Conservation (phyloP, 2,329 filamentous ascomycete species). For the Annulohypoxylon truncatum region DNA sequence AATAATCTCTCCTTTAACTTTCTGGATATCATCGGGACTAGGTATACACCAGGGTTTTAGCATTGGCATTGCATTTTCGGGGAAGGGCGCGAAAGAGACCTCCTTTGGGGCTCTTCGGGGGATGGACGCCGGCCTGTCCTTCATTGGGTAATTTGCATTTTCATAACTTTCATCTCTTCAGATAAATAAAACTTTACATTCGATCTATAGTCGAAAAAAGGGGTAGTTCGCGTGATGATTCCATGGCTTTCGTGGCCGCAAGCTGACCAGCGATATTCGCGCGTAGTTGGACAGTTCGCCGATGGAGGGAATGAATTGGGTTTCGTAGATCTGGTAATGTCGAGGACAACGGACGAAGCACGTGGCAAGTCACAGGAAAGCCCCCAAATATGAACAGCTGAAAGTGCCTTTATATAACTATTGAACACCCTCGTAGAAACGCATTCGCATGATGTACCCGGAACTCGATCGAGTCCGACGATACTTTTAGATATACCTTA, state of each 20-base stretch:
- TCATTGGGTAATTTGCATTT: conserved; percentile 1
- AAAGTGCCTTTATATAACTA: conserved; percentile 1
- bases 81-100: not conserved
- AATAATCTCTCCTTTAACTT: not conserved
- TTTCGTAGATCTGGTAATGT: too few relatives aligned
- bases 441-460: conserved; percentile 15
- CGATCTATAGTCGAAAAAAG: not conserved
- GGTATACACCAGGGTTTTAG: not conserved
- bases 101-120: not conserved
- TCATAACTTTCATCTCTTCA: not conserved
- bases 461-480: conserved; percentile 14
- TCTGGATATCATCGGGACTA: not conserved
- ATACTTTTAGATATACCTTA: conserved; percentile 13
- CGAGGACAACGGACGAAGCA: not conserved
- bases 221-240: not conserved
- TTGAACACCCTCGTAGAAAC: not conserved
- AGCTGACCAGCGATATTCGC: not conserved
- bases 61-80: conserved; percentile 19
- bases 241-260: not conserved
- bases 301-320: too few relatives aligned
- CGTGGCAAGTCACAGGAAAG: not conserved
- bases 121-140: conserved; percentile 8
- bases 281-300: not conserved
- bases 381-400: not conserved
- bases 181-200: conserved; percentile 3